Evolutionary conservation across 169 alveolate genomes (phyloP).

Genomic region (Eimeria sp.): DNA sequence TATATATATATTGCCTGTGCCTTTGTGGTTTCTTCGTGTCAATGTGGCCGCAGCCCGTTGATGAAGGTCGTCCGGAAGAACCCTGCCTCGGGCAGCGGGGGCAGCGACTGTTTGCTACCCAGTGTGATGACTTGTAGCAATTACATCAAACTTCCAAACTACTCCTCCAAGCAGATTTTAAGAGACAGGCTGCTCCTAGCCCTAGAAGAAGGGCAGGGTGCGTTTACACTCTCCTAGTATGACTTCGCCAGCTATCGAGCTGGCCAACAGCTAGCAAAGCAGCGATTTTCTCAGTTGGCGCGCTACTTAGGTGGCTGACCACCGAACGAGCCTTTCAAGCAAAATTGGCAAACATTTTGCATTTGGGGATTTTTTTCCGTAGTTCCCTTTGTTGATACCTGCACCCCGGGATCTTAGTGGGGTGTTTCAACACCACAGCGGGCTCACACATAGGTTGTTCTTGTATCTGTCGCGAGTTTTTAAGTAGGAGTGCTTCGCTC

Average conservation of each 20-base stretch:
- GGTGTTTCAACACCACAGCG: neutral
- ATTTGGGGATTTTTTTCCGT: slow-evolving; percentile 20
- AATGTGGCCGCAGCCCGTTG: slow-evolving; percentile 86
- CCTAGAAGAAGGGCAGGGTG: slow-evolving; percentile 94
- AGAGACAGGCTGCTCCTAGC: slow-evolving; percentile 93
- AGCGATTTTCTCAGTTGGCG: neutral
- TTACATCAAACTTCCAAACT: slow-evolving; percentile 97
- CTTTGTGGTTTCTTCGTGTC: neutral
- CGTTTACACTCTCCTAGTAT: slow-evolving; percentile 91
- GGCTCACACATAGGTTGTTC: neutral
- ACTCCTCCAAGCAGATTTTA: slow-evolving; percentile 91
- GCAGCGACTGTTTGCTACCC: slow-evolving; percentile 91
- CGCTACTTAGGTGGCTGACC: neutral
- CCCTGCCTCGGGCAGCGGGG: slow-evolving; percentile 85
- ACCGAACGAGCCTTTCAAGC: neutral
- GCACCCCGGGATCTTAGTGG: neutral
- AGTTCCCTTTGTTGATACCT: neutral
- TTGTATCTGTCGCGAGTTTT: neutral
- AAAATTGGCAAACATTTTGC: slow-evolving; percentile 3
- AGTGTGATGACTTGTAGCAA: slow-evolving; percentile 98
- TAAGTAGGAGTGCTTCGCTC: neutral
- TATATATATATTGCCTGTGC: too few species aligned
- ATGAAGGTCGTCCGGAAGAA: slow-evolving; percentile 93
- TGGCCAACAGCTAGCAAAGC: neutral
- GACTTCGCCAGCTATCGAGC: neutral